Percentiles rank a stretch among this genome's conserved stretches.
phyloP scores from a whole-genome alignment of 192 early-diverging fungal genomes.

The Coemansia sp. region DNA sequence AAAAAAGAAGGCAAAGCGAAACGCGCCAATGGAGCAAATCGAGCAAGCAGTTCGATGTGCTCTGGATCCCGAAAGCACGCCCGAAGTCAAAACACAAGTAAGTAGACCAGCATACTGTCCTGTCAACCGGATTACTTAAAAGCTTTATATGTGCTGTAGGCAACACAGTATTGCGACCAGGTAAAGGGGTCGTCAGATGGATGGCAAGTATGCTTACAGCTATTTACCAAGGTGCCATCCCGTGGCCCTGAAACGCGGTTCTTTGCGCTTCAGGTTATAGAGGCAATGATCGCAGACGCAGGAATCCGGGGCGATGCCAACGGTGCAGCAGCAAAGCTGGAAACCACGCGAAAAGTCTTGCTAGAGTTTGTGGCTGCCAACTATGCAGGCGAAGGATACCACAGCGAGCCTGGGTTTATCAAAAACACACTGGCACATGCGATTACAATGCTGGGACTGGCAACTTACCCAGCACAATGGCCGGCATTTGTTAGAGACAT shows the following conservation, averaged over 20 bases:
- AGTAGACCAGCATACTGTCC: conserved; percentile 7
- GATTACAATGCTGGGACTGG: conserved; percentile 75
- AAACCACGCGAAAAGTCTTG: conserved; percentile 19
- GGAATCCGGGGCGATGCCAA: conserved; percentile 26
- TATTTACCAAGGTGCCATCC: conserved; percentile 74
- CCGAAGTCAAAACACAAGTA: conserved; percentile 72
- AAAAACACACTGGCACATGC: conserved; percentile 84
- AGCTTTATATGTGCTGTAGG: conserved; percentile 46
- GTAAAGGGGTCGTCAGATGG: conserved; percentile 74
- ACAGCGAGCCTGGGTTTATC: conserved; percentile 54
- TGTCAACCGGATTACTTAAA: too few relatives aligned
- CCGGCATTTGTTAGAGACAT: conserved; percentile 85
- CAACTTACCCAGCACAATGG: conserved; percentile 84
- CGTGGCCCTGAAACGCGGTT: conserved; percentile 77
- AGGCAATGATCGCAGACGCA: conserved; percentile 48
- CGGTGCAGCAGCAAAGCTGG: conserved; percentile 42
- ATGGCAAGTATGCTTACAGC: conserved; percentile 79
- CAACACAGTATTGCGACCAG: conserved; percentile 77
- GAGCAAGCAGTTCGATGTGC: conserved; percentile 78
- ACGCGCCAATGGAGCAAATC: conserved; percentile 63
- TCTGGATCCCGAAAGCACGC: conserved; percentile 67
- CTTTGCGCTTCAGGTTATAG: conserved; percentile 81
- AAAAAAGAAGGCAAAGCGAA: background rate
- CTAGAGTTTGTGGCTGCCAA: conserved; percentile 46
- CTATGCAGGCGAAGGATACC: conserved; percentile 31